Conservation (phyloP, 2,329 filamentous ascomycete species). For the Aspergillus candidus region DNA sequence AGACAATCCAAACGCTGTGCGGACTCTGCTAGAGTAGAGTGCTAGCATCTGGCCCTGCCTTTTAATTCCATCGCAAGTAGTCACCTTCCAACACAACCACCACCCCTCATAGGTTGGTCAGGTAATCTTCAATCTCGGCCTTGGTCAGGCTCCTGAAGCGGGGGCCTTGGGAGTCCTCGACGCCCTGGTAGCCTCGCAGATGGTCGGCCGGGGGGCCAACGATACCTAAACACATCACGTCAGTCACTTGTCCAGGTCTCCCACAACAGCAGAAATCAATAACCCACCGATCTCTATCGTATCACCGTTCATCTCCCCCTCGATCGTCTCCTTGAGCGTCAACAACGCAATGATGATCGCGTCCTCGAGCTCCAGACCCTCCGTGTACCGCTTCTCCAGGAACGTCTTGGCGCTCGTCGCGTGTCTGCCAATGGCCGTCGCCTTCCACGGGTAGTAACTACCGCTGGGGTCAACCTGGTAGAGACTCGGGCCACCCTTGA, state of each 20-base stretch:
- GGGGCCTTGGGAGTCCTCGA: constrained; percentile 38
- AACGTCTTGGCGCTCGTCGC: constrained; percentile 98
- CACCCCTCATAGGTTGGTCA: constrained; percentile 80
- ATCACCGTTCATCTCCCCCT: constrained; percentile 98
- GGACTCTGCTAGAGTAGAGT: too few species aligned
- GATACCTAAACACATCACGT: constrained; percentile 59
- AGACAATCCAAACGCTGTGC: too few species aligned
- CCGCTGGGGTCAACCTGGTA: constrained; percentile 99
- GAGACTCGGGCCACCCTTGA: constrained; percentile 93
- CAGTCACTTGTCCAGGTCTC: background rate
- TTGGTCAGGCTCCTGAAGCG: constrained; percentile 66
- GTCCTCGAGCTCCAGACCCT: constrained; percentile 93
- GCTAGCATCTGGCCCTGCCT: too few species aligned
- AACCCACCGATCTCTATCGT: constrained; percentile 90
- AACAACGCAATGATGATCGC: constrained; percentile 96
- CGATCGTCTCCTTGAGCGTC: constrained; percentile 97
- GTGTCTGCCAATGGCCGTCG: constrained; percentile 97
- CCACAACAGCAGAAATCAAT: background rate
- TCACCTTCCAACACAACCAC: too few species aligned
- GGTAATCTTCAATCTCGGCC: constrained; percentile 98
- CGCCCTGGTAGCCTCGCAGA: constrained; percentile 69
- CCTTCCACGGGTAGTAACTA: constrained; percentile 99
- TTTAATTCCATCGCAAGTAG: too few species aligned
- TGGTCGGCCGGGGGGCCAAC: constrained; percentile 92
- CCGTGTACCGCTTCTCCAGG: constrained; percentile 97